Evolutionary conservation across 2,329 filamentous ascomycete species (phyloP), one percentile per base, ranked within the genome.

Genomic region (Colletotrichum coccodes): DNA sequence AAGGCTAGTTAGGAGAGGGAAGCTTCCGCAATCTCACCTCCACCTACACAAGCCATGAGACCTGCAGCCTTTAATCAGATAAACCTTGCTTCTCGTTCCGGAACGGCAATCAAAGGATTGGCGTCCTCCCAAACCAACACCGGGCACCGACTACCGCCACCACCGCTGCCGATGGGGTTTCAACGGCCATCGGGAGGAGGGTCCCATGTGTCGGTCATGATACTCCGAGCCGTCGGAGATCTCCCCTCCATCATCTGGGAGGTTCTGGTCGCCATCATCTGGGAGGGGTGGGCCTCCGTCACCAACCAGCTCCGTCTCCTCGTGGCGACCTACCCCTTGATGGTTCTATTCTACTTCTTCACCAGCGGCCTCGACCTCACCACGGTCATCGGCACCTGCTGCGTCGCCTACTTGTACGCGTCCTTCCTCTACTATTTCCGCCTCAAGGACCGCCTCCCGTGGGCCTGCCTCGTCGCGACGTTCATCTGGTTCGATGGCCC

Each of bases 241-340:
- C 66, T 69, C 36, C 61, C 61, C 30, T 26, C 34, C 40, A 60
- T 69, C 54, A 21, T 69, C 49, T 69, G 61, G 66, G 66, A 69
- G 56, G 66, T 69, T 40, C 61, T 69, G 36, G 61, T 61, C 21
- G 61, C 32, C 36, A 56, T 69, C 62, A 36, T 56, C 16, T 66
- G 56, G 61, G 54, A 60, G 23, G 62, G 38, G 32, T 65, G 54
- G 47, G 49, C 56, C 66, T 47, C 66, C 23, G 16, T 69, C 61
- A 56, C 66, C 32, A 69, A 69, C 61, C 66, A 65, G 54, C 49
- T 69, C 26, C 66, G 66, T 30, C 66, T 69, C 34, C 30, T 69
- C 28, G 14, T 69, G 38, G 66, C 66, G n/a, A 50, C 61, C 46
- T 69, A 69, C 49, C 66, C 66, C 26, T 61, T 69, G 4, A 66